phyloP scores from a whole-genome alignment of 2,329 filamentous ascomycete species.

The Sporothrix schenckii region DNA sequence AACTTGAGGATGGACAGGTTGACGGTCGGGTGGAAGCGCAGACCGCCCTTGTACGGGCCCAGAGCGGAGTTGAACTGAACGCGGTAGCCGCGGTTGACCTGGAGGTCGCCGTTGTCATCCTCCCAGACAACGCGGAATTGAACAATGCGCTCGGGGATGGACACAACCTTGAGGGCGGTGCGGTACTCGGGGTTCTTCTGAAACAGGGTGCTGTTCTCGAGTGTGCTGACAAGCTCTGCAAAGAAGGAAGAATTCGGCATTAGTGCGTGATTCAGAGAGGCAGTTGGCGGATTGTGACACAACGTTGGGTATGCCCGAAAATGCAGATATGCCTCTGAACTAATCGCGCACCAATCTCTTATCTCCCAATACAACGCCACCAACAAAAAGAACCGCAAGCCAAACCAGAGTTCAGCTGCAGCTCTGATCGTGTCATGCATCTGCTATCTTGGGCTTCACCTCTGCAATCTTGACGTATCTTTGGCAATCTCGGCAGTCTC shows the following conservation, averaged over 20 bases:
- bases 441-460: conserved; percentile 1
- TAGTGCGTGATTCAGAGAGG: neutral
- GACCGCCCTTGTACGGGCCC: conserved; percentile 96
- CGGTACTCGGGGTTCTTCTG: conserved; percentile 92
- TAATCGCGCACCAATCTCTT: neutral
- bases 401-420: conserved; percentile 11
- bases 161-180: conserved; percentile 82
- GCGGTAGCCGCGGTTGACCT: conserved; percentile 93
- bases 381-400: conserved; percentile 17
- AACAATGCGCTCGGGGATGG: conserved; percentile 91
- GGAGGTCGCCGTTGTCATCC: conserved; percentile 83
- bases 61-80: conserved; percentile 99
- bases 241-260: neutral
- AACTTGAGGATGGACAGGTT: conserved; percentile 88
- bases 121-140: conserved; percentile 99
- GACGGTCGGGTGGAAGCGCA: conserved; percentile 90
- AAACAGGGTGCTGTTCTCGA: conserved; percentile 93
- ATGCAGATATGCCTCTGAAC: neutral
- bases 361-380: conserved; percentile 11
- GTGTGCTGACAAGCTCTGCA: conserved; percentile 87
- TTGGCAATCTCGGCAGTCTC: neutral
- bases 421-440: conserved; percentile 23
- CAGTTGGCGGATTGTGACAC: neutral
- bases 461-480: conserved; percentile 15
- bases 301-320: neutral